Base-by-base conservation (phyloP, 192 early-diverging fungal species). In the Lobosporangium transversale region DNA sequence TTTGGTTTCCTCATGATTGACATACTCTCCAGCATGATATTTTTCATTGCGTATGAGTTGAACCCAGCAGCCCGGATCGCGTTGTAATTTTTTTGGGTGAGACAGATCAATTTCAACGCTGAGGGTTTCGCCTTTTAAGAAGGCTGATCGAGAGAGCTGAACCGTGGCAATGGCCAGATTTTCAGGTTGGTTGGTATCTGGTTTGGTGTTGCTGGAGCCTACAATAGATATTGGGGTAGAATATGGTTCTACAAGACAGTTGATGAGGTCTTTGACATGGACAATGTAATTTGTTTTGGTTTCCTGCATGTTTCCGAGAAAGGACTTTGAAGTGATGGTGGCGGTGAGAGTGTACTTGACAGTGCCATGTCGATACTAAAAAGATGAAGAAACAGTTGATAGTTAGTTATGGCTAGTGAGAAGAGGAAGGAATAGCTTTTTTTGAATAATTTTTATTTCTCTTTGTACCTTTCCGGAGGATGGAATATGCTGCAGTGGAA, bases 61-160 rank as follows among this genome's bases (percentile, higher is more conserved):
- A 24, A 74, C 59, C 70, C 70, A 74, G 24, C 70, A 74, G 0
- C 62, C 70, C 11, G 70, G 62, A 27, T 74, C 61, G 5, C 70
- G 62, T 14, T 51, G 43, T 9, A 74, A 33, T 11, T 32, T 24
- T 17, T 24, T 18, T 35, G 70, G 61, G 27, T 65, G 56, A 12
- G 29, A 17, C 0, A 74, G 55, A 4, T 65, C 55, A 10, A 74
- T 52, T 0, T 30, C 37, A 6, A 74, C 21, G 1, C 42, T 24
- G 27, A 74, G 43, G 11, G n/a, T 3, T 7, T 74, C 48, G 11
- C 70, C 62, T 7, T 58, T 37, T 1, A 64, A 20, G 33, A 27
- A 74, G 15, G 70, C 61, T 8, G 70, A 74, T 44, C 40, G 62
- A 10, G 36, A 0, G 12, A 74, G 62, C 4, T 56, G 55, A 4